Base-by-base conservation (phyloP, 176 grass and related monocot species). In the Puya raimondii region DNA sequence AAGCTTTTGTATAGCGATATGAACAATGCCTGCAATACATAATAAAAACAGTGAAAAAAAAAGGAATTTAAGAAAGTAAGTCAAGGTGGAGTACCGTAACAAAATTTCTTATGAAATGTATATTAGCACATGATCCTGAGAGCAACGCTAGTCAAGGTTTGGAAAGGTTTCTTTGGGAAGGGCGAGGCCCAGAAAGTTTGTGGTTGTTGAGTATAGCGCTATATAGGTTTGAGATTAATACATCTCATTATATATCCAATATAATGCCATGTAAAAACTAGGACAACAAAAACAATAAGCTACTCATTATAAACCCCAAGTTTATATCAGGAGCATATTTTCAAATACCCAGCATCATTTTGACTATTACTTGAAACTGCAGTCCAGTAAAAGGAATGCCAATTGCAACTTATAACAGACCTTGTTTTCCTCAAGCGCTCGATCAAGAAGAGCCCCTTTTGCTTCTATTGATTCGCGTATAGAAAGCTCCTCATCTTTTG, bases 371-470 rank as follows among this genome's bases (percentile, higher is more conserved):
- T 42, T 12, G n/a, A 50, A 11, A 18, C 4, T 23, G 56, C 14
- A 16, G 21, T 61, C 21, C 21, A 61, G 56, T 68, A 76, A 66
- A 8, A 74, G 76, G 26, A 22, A 84, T 16, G 65, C 50, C 27
- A 50, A 15, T 74, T 61, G 16, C 16, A 70, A 29, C 29, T 65
- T 59, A 85, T 53, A 68, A 67, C 10, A 13, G 42, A 90, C 94
- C 85, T 99, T 93, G 85, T 79, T 90, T 93, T 92, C 94, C 59
- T 90, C 94, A 49, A 86, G 64, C 18, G 82, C 89, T 80, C 72
- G 68, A 84, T 78, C 71, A 86, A 93, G 82, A 29, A 85, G 68
- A 70, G 68, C 77, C 57, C 73, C 85, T 74, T 93, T 99, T 58
- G 81, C 82, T 83, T 90, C 94, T 73, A 99, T 79, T 57, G 84